Evolutionary conservation across 306 rosid genomes (phyloP), one percentile per base, ranked within the genome.

Genomic region (Cicer bijugum): DNA sequence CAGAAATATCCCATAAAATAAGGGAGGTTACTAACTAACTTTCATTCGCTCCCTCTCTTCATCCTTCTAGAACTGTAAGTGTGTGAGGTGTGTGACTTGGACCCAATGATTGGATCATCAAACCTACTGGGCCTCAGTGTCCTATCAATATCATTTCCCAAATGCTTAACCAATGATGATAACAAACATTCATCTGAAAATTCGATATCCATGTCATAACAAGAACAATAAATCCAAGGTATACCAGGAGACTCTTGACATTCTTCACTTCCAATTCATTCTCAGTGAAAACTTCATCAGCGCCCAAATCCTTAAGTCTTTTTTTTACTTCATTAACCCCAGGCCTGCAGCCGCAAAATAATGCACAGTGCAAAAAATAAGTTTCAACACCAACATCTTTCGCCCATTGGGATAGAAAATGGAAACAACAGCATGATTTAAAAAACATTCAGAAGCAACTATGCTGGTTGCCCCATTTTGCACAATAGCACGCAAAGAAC

Each of bases 401-500:
- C 11, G 28, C 46, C 35, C 9, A 64, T 72, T 12, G 19, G 12
- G 16, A 19, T 23, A 2, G 15, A 33, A 19, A 60, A 46, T 35
- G 53, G 23, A 20, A 23, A 10, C 14, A 63, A 33, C 11, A 37
- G 35, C 9, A 16, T 16, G 28, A 12, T 19, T 19, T 19, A 55
- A 55, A 55, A 55, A 55, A 55, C n/a, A 55, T 19, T 55, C 61
- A 55, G 61, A 53, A 19, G 11, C 98, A 74, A 93, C 93, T 58
- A 89, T 89, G 91, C 96, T 89, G 43, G 96, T 91, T 9, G 97
- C 91, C 81, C 96, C 93, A 80, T 93, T 91, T 89, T 91, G 97
- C 80, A 89, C 93, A 75, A 93, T 75, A 78, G 89, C 50, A 19
- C 48, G 67, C 74, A 63, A 74, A 37, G 68, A 67, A 74, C 58